Evolutionary conservation across 78 protist genomes (phyloP).

Genomic region (Protostelium mycophagum): DNA sequence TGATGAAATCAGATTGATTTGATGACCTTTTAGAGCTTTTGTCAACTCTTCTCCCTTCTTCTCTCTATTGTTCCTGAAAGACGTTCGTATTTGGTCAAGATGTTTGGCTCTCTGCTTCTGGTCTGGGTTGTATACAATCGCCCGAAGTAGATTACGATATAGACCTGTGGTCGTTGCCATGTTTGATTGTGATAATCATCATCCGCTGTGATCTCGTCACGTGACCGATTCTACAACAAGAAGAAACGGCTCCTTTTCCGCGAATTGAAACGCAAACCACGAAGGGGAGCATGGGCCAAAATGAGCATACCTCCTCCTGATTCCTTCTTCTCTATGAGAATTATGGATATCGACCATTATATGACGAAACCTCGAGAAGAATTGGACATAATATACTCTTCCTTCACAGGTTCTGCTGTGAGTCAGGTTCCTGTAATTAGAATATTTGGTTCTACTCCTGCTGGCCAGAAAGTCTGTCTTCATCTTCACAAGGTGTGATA

Average conservation of each 20-base stretch:
- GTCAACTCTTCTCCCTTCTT: background rate
- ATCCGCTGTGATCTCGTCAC: background rate
- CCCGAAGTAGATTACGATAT: background rate
- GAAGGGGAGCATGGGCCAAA: too few species aligned
- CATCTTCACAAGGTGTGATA: slow-evolving; percentile 67
- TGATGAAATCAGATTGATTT: background rate
- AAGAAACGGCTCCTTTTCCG: too few species aligned
- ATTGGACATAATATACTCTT: slow-evolving; percentile 21
- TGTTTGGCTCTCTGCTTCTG: background rate
- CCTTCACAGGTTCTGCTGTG: slow-evolving; percentile 6
- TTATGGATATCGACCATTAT: slow-evolving; percentile 46
- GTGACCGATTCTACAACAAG: too few species aligned
- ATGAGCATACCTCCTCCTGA: background rate
- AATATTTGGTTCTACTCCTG: slow-evolving; percentile 80
- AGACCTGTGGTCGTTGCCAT: background rate
- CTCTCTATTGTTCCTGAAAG: background rate
- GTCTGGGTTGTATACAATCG: background rate
- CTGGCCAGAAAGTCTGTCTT: slow-evolving; percentile 72
- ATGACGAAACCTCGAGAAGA: slow-evolving; percentile 5
- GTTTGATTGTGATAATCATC: background rate
- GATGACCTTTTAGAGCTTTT: background rate
- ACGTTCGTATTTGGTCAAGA: background rate
- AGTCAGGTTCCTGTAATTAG: slow-evolving; percentile 73
- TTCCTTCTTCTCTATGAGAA: slow-evolving; percentile 6
- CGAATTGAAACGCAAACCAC: too few species aligned